These are phyloP conservation scores for Saccharomycopsis sp. DNA, from an alignment of 805 yeast genomes.

Conservation along the genomic window DNA sequence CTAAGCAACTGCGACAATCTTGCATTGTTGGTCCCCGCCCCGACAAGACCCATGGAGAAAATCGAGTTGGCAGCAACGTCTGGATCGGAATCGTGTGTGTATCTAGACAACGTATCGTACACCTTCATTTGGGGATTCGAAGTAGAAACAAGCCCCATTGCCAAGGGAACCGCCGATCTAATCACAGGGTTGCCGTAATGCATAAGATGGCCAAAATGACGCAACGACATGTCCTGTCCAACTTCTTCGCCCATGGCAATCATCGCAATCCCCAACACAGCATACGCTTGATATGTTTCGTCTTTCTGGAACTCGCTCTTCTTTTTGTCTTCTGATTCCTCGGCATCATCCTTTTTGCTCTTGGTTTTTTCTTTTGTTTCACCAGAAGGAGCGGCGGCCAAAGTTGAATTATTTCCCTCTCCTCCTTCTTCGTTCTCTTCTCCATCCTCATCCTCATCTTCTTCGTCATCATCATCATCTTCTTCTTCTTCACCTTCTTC, in stretches of 20 bases:
- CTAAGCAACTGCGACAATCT: slow-evolving; percentile 92
- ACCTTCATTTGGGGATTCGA: slow-evolving; percentile 96
- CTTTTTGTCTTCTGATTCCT: slow-evolving; percentile 15
- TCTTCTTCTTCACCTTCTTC: slow-evolving; percentile 26
- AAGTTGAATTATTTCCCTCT: slow-evolving; percentile 18
- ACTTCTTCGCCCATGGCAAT: slow-evolving; percentile 97
- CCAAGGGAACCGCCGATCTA: slow-evolving; percentile 91
- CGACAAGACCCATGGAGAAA: slow-evolving; percentile 94
- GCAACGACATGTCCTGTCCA: slow-evolving; percentile 94
- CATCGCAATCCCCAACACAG: slow-evolving; percentile 88
- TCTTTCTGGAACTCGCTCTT: slow-evolving; percentile 33
- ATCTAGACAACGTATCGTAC: slow-evolving; percentile 90
- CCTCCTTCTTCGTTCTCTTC: slow-evolving; percentile 28
- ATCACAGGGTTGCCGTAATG: slow-evolving; percentile 92
- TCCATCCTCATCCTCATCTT: slow-evolving; percentile 29
- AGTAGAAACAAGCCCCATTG: slow-evolving; percentile 92
- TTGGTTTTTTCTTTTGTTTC: not conserved
- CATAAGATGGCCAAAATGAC: slow-evolving; percentile 96
- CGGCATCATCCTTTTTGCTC: slow-evolving; percentile 23
- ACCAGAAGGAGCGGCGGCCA: too few relatives aligned
- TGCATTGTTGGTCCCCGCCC: slow-evolving; percentile 98
- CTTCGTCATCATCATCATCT: slow-evolving; percentile 24
- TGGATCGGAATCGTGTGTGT: slow-evolving; percentile 90
- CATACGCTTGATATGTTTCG: slow-evolving; percentile 67
- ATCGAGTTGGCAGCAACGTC: slow-evolving; percentile 94